phyloP scores from a whole-genome alignment of 208 protist genomes.

The Angomonas desouzai region DNA sequence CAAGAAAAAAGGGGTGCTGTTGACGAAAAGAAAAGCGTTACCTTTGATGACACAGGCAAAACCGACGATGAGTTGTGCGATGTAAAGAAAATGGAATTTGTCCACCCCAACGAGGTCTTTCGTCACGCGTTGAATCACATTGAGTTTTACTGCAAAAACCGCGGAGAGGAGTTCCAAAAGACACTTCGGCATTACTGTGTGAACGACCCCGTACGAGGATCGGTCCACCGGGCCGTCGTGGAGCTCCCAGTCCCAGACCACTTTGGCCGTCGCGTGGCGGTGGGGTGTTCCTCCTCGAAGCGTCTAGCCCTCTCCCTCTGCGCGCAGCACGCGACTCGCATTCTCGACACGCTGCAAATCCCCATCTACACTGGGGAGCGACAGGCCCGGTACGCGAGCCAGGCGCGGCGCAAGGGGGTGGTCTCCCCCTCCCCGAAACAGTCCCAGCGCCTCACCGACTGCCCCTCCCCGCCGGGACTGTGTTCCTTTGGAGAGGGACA shows the following conservation, averaged over 20 bases:
- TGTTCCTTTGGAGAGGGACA: slow-evolving; percentile 28
- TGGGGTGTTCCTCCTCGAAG: slow-evolving; percentile 63
- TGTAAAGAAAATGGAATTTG: slow-evolving; percentile 31
- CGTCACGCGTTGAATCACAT: slow-evolving; percentile 27
- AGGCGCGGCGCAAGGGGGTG: slow-evolving; percentile 23
- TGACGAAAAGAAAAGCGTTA: neutral
- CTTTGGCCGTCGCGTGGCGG: slow-evolving; percentile 55
- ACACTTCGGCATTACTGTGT: slow-evolving; percentile 68
- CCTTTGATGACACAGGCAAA: slow-evolving; percentile 3
- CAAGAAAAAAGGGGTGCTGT: neutral
- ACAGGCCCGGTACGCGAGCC: slow-evolving; percentile 41
- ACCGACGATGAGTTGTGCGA: slow-evolving; percentile 78
- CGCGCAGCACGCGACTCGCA: slow-evolving; percentile 49
- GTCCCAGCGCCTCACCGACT: slow-evolving; percentile 19
- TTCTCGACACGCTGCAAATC: slow-evolving; percentile 57
- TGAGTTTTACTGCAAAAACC: slow-evolving; percentile 29
- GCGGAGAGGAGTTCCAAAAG: slow-evolving; percentile 54
- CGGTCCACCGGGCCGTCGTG: slow-evolving; percentile 68
- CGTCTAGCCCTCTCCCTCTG: slow-evolving; percentile 47
- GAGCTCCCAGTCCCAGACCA: slow-evolving; percentile 52
- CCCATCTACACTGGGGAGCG: slow-evolving; percentile 38
- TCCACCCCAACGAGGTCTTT: slow-evolving; percentile 53
- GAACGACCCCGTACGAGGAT: slow-evolving; percentile 26
- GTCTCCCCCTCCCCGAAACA: slow-evolving; percentile 25
- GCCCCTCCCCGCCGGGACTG: slow-evolving; percentile 55